Base-by-base conservation (phyloP, 164 flowering plant species). In the Saururus chinensis region DNA sequence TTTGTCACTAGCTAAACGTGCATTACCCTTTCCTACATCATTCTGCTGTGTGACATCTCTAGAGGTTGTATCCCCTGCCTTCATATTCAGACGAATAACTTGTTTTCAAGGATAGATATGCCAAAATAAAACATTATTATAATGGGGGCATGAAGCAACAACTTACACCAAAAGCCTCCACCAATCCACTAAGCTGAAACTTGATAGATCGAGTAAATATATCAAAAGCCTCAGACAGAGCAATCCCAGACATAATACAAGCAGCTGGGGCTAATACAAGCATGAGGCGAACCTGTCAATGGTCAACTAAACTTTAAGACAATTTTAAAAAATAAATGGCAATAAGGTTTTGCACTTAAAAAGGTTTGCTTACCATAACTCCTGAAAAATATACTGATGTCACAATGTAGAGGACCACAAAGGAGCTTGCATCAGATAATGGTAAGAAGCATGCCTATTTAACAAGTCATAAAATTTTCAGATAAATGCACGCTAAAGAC, bases 211-310 rank as follows among this genome's bases (percentile, higher is more conserved):
- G 80, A 25, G 99, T 87, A 54, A 95, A 79, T 69, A 91, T 90
- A 72, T 79, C 79, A 79, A 95, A 91, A 56, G 99, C 91, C 70
- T 80, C 85, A 62, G 99, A 91, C 62, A 95, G 92, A 62, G 99
- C 99, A 70, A 95, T 91, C 63, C 99, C 99, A 78, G 97, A 91
- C 86, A 86, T 64, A 53, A 91, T 95, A 72, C 99, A 95, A 54
- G 99, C 99, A 22, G 99, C 99, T 68, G 99, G 99, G 70, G 99
- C 99, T 60, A 95, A 79, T 53, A 95, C 99, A 68, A 95, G 99
- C 99, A 95, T 95, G 59, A 95, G 86, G 2, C 97, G 96, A 57
- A 95, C 99, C 99, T 95, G 69, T 16, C 60, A 68, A 53, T 64
- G 62, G 23, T 41, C 26, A 48, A 8, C 49, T 56, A 41, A 20